Conservation (phyloP, 306 rosid genomes). For the Crataegus laevigata region DNA sequence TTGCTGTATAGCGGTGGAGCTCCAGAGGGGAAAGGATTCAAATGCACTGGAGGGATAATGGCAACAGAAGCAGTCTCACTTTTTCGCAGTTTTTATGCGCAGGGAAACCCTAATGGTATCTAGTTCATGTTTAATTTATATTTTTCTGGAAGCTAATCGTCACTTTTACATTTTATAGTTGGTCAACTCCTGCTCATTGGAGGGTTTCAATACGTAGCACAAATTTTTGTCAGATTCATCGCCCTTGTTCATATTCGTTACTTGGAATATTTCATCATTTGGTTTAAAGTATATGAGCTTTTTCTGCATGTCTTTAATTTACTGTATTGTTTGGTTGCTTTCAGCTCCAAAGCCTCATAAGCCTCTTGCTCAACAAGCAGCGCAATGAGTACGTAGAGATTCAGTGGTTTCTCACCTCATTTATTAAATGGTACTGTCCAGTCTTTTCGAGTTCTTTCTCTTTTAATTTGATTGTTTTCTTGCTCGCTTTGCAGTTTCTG, state of each 20-base stretch:
- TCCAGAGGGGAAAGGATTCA: slow-evolving; percentile 44
- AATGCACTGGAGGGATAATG: slow-evolving; percentile 82
- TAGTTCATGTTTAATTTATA: neutral
- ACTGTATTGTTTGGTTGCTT: slow-evolving; percentile 14
- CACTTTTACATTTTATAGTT: neutral
- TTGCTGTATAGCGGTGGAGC: slow-evolving; percentile 30
- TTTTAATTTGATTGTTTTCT: neutral
- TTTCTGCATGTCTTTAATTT: neutral
- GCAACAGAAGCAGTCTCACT: slow-evolving; percentile 83
- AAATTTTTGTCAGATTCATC: neutral
- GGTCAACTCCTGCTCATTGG: neutral
- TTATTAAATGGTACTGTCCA: neutral
- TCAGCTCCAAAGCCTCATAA: slow-evolving; percentile 97
- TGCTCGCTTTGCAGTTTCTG: neutral
- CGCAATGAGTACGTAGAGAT: neutral
- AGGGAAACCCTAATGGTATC: slow-evolving; percentile 92
- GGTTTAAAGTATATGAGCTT: neutral
- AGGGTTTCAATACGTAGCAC: neutral
- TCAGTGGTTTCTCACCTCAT: neutral
- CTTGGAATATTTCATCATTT: neutral
- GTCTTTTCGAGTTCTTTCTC: neutral
- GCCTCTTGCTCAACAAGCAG: slow-evolving; percentile 29
- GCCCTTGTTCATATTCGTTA: neutral
- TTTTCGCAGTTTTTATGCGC: slow-evolving; percentile 73
- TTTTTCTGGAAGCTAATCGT: neutral